A percentile compares a stretch with the other conserved stretches of the same genome.
Conservation (phyloP, 2,329 filamentous ascomycete species). For the Cordyceps farinosa region DNA sequence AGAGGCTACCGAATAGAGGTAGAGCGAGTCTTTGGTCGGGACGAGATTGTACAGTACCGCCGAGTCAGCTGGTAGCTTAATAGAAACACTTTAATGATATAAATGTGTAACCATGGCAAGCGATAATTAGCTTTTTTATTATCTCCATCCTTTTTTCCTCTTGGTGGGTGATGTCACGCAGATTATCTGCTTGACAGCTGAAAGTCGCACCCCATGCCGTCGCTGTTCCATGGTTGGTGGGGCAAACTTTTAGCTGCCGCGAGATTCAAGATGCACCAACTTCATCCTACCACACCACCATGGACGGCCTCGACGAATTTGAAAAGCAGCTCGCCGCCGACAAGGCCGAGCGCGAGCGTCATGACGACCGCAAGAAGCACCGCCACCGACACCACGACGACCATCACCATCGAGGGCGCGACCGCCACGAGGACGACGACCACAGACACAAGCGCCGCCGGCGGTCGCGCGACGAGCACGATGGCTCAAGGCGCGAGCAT, state of each 20-base stretch:
- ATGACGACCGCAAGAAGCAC: conserved; percentile 35
- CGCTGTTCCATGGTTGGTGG: not conserved
- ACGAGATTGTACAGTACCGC: conserved; percentile 40
- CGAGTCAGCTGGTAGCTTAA: not conserved
- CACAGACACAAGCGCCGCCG: conserved; percentile 32
- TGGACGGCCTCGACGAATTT: conserved; percentile 65
- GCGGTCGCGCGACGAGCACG: conserved; percentile 45
- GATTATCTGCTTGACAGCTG: no score
- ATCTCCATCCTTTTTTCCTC: not conserved
- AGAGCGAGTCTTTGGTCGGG: conserved; percentile 38
- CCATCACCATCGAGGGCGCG: conserved; percentile 37
- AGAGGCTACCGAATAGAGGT: conserved; percentile 49
- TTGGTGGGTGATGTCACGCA: no score
- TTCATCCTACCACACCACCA: conserved; percentile 23
- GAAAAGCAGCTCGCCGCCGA: conserved; percentile 71
- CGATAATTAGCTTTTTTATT: not conserved
- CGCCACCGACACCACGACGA: conserved; percentile 27
- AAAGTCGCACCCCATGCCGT: not conserved
- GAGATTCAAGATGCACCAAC: not conserved
- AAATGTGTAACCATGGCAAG: not conserved
- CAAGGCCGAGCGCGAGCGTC: conserved; percentile 50
- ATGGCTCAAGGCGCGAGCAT: conserved; percentile 58
- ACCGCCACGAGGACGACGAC: conserved; percentile 37
- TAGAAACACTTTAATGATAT: not conserved
- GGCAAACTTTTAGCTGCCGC: conserved; percentile 11